A percentile compares a stretch with the other conserved stretches of the same genome.
Evolutionary conservation across 345 rosid species (phyloP).

Genomic region (Cardamine occulta): DNA sequence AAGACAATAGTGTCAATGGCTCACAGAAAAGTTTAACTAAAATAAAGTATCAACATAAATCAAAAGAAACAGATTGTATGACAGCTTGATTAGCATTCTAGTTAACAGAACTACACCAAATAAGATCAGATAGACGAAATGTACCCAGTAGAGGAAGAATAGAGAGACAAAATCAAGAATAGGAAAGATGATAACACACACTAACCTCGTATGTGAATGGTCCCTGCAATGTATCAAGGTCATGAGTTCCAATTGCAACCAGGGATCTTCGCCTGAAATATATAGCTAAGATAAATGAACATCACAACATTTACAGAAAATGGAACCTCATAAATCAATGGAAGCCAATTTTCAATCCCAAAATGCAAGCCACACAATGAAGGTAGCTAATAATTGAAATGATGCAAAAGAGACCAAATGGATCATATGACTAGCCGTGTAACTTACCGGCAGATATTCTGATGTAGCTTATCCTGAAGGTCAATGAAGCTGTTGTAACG

Average conservation of each 20-base stretch:
- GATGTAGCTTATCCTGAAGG: constrained; percentile 97
- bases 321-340: not conserved
- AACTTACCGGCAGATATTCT: constrained; percentile 86
- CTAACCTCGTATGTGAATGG: constrained; percentile 93
- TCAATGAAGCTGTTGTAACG: constrained; percentile 93
- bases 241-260: constrained; percentile 97
- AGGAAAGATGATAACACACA: constrained; percentile 1
- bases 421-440: not conserved
- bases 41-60: not conserved
- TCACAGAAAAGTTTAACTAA: not conserved
- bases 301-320: not conserved
- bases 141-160: not conserved
- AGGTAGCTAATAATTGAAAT: not conserved
- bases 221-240: constrained; percentile 83
- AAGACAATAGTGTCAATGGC: not conserved
- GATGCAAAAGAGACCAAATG: not conserved
- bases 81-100: not conserved
- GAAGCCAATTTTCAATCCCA: not conserved
- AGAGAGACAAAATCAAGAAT: not conserved
- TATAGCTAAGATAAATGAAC: not conserved
- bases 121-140: not conserved
- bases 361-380: constrained; percentile 7
- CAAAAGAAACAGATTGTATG: not conserved
- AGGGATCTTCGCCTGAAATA: constrained; percentile 75
- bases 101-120: not conserved